A percentile compares a stretch with the other conserved stretches of the same genome.
Conservation (phyloP, 805 yeast genomes). For the Candida coquimbonensis region DNA sequence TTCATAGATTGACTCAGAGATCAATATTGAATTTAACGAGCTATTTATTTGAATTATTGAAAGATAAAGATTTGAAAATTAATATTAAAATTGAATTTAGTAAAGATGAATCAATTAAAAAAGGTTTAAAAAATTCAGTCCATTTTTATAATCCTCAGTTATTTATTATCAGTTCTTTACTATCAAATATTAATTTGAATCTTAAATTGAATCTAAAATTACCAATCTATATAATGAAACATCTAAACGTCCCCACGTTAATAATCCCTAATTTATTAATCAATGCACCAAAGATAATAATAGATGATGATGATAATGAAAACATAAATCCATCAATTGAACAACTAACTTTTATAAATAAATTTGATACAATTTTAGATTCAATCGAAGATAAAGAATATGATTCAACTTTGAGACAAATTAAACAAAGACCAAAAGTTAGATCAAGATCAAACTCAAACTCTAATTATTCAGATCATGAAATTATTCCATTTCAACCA, state of each 20-base stretch:
- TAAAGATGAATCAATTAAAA: constrained; percentile 11
- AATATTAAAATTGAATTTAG: constrained; percentile 20
- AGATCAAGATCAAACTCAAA: constrained; percentile 2
- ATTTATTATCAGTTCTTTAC: constrained; percentile 12
- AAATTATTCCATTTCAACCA: constrained; percentile 6
- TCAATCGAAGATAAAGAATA: constrained; percentile 1
- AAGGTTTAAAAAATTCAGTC: constrained; percentile 13
- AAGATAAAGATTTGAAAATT: constrained; percentile 12
- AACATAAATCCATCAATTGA: neutral
- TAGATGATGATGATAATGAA: neutral
- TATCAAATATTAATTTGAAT: constrained; percentile 8
- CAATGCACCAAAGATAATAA: neutral
- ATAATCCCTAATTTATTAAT: constrained; percentile 14
- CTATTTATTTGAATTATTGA: constrained; percentile 12
- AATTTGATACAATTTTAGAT: neutral
- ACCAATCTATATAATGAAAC: constrained; percentile 14
- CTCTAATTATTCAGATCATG: neutral
- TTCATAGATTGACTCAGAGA: constrained; percentile 8
- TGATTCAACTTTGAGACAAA: neutral
- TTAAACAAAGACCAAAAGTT: neutral
- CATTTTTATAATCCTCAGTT: constrained; percentile 18
- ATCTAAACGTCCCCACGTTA: constrained; percentile 16
- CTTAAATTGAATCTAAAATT: constrained; percentile 8
- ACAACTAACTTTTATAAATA: neutral
- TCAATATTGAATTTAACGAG: constrained; percentile 10